Evolutionary conservation across 257 asterid genomes (phyloP), one percentile per base, ranked within the genome.

Genomic region (Orobanche coerulescens): DNA sequence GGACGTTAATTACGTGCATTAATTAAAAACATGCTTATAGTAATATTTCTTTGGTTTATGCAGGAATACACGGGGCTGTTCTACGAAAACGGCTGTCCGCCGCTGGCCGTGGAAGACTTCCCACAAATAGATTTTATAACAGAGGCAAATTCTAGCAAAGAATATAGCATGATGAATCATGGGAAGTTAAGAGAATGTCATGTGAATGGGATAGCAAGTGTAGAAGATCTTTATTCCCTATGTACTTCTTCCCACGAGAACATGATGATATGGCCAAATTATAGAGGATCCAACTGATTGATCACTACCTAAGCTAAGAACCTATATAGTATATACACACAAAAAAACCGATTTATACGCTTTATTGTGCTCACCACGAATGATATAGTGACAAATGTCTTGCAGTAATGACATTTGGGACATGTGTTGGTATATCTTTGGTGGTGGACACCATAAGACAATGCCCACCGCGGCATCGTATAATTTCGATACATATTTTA

Each of bases 161-260:
- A 64, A 26, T 67, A 67, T 60, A 62, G 67, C 69, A 63, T 73
- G 73, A 66, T 26, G 39, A 53, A 28, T 15, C 48, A 66, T 20
- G 83, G 70, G 1, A 75, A 73, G 49, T 64, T 64, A n/a, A 72
- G 52, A 58, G 81, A 69, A 14, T 37, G 65, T n/a, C n/a, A n/a
- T 26, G 12, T 51, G 24, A 65, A 67, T 69, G 77, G 67, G 39
- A 69, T 61, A 34, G 57, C 83, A 23, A 66, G 59, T 22, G 23
- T 81, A 6, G 84, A 78, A 34, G 87, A 81, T 18, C 73, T 81
- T 62, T 73, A 75, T 65, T 59, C 81, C 0, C 59, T 75, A 15
- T 75, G 77, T 62, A n/a, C n/a, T n/a, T 70, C 84, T 44, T 39
- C 71, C 18, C 68, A 67, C 13, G 77, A 71, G 31, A 67, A 55